A percentile compares a stretch with the other conserved stretches of the same genome.
Conservation (phyloP, 164 flowering plant genomes). For the Euptelea pleiosperma region DNA sequence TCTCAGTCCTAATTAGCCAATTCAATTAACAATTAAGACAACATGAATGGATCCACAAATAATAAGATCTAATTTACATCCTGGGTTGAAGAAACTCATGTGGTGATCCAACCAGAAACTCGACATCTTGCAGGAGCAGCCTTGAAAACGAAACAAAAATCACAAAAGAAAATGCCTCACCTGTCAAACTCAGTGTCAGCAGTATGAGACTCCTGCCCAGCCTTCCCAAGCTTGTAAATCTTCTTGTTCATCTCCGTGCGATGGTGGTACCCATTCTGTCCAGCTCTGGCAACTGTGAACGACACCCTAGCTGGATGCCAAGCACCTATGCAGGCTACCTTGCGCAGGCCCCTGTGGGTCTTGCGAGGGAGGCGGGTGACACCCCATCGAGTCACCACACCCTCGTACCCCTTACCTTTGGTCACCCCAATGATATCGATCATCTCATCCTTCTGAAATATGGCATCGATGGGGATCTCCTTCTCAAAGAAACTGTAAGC, state of each 20-base stretch:
- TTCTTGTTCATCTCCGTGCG: slow-evolving; percentile 78
- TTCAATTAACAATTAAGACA: not conserved
- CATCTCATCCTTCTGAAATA: slow-evolving; percentile 82
- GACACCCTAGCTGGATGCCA: slow-evolving; percentile 85
- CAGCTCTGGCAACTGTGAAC: slow-evolving; percentile 72
- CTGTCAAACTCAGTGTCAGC: slow-evolving; percentile 65
- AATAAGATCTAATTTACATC: not conserved
- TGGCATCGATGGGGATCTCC: slow-evolving; percentile 61
- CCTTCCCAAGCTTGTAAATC: slow-evolving; percentile 64
- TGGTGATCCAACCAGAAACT: too few relatives aligned
- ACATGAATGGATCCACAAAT: not conserved
- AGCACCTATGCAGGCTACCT: slow-evolving; percentile 80
- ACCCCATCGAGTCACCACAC: slow-evolving; percentile 83
- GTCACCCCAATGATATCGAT: slow-evolving; percentile 77
- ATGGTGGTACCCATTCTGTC: slow-evolving; percentile 76
- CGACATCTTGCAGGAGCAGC: too few relatives aligned
- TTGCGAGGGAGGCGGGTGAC: slow-evolving; percentile 77
- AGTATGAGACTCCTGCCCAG: slow-evolving; percentile 54
- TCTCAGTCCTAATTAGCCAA: slow-evolving; percentile 54
- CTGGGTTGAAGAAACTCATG: too few relatives aligned
- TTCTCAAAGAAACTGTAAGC: slow-evolving; percentile 70
- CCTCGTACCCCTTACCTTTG: slow-evolving; percentile 79
- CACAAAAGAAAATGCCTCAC: slow-evolving; percentile 15
- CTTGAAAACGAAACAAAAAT: not conserved
- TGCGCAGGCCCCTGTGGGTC: slow-evolving; percentile 68